Base-by-base conservation (phyloP, 139 green algal genomes). In the Picochlorum sp. region DNA sequence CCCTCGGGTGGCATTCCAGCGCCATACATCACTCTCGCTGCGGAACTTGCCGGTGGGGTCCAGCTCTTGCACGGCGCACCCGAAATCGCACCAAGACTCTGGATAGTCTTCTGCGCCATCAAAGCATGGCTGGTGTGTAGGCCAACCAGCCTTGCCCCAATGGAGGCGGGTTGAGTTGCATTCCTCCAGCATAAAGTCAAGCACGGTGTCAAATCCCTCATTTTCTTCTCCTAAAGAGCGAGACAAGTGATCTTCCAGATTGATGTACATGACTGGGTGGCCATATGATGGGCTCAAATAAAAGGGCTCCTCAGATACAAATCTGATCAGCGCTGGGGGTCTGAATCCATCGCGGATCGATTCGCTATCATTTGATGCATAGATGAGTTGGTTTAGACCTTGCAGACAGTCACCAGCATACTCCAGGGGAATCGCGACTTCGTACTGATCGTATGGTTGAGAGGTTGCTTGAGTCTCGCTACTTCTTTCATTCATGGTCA, bases 21-120 rank as follows among this genome's bases (percentile, higher is more conserved):
- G 32, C 81, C 85, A 91, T 14, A 83, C 66, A 50, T 81, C 62
- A 32, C 66, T 79, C 32, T 62, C 51, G 6, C 51, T 69, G 9
- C 21, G 18, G 66, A 94, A 94, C 69, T 94, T 94, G 45, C 66
- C 56, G 4, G 7, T 62, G 21, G 87, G 87, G 72, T 95, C 87
- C 23, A 92, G 70, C 62, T 80, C 54, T 20, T 78, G 28, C 24
- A 81, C 83, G 1, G 81, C 82, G 63, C 87, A 95, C 26, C 86
- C 86, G 71, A 92, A 95, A 62, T 88, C 38, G 79, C 87, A 92
- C 86, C 85, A 95, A n/a, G 69, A 79, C 11, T 77, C 47, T 8
- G 70, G 68, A 62, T 87, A 90, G 68, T 86, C 75, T 1, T 38
- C 47, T 3, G 72, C 65, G 78, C 49, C 49, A 32, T 66, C 37